Base-by-base conservation (phyloP, 2,329 filamentous ascomycete species). In the Botryosphaeria dothidea region DNA sequence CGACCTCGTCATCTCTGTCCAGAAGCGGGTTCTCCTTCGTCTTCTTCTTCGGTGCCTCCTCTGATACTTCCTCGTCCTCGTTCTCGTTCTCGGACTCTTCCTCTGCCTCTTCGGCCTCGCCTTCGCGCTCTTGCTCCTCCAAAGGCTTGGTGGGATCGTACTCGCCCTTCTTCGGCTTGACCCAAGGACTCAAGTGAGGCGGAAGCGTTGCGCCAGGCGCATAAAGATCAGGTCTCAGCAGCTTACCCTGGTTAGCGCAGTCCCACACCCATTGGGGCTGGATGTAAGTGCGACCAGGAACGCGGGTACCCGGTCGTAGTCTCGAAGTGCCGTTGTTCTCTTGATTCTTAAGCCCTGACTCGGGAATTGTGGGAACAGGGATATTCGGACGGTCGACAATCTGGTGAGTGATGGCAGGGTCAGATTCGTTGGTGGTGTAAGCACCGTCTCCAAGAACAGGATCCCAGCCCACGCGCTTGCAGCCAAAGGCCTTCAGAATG, bases 251-350 rank as follows among this genome's bases (percentile, higher is more conserved):
- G 76, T 99, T 99, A 76, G 97, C 82, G 72, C 92, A 94, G 75
- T 99, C 95, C 95, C 95, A 99, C 3, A 99, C 88, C 94, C 96
- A 99, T 77, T 99, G 95, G 21, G 95, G 95, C 81, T 99, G 95
- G 64, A 99, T 82, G 71, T 99, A 99, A 68, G 88, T 92, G 69
- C 95, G 86, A 38, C 94, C 94, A n/a, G 94, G 93, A 67, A 98
- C 90, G 67, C 93, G 88, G 68, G 88, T 88, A 67, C 78, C 82
- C 38, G 78, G 72, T 56, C 72, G 68, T 67, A 74, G 68, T 63
- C 71, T 66, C 25, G 43, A 36, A 15, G 36, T 9, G n/a, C 34
- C 41, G 27, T 60, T 60, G 3, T 25, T 41, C 17, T 60, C 56
- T 4, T 5, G 64, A 88, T 79, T 75, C 84, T 86, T 75, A 38